A percentile compares a stretch with the other conserved stretches of the same genome.
Evolutionary conservation across 345 rosid species (phyloP).

Genomic region (Iberis pinnata): DNA sequence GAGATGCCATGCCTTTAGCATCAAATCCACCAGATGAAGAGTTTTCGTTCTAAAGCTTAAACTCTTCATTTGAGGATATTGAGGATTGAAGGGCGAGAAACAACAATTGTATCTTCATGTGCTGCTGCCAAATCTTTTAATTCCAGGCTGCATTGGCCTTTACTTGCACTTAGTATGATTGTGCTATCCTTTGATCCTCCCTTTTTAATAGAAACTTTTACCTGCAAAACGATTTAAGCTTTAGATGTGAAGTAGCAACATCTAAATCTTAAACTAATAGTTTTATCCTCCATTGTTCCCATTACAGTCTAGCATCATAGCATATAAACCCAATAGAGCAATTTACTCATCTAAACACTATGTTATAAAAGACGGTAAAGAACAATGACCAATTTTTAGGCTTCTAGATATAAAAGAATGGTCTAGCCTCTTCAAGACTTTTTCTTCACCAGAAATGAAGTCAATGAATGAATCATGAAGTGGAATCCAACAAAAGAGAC

Average conservation of each 20-base stretch:
- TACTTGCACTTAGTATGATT: slow-evolving; percentile 40
- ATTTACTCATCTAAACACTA: too few species aligned
- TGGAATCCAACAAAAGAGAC: neutral
- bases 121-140: slow-evolving; percentile 40
- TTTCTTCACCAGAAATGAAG: neutral
- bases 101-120: slow-evolving; percentile 26
- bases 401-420: neutral
- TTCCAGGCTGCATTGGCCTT: slow-evolving; percentile 55
- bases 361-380: too few species aligned
- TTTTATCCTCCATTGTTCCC: neutral
- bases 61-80: too few species aligned
- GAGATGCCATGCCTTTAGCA: too few species aligned
- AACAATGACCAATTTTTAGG: too few species aligned
- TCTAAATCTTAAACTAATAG: neutral
- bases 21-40: too few species aligned
- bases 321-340: too few species aligned
- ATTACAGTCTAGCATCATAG: neutral
- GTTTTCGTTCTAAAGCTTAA: too few species aligned
- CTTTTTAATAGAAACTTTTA: slow-evolving; percentile 41
- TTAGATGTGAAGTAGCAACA: slow-evolving; percentile 1
- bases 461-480: neutral
- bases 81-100: slow-evolving; percentile 26
- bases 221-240: slow-evolving; percentile 32
- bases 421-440: neutral
- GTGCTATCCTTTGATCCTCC: slow-evolving; percentile 32